Conservation (phyloP, 2,329 filamentous ascomycete genomes). For the Alternaria sp. region DNA sequence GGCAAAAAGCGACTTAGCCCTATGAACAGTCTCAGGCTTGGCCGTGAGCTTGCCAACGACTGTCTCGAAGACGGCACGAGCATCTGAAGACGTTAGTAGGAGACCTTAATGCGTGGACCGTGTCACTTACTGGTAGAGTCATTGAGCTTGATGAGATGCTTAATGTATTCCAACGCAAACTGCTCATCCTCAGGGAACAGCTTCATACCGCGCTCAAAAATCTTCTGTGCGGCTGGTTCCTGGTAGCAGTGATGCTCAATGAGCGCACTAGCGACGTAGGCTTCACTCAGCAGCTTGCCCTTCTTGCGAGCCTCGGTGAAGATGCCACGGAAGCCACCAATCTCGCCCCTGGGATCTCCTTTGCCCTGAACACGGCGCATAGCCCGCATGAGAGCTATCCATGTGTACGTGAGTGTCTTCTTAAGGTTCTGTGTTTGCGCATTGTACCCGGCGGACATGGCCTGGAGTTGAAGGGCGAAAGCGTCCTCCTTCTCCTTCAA, state of each 20-base stretch:
- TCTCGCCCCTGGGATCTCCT: conserved; percentile 65
- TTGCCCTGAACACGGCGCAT: conserved; percentile 93
- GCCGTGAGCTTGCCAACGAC: conserved; percentile 82
- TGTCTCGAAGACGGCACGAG: conserved; percentile 93
- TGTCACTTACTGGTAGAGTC: conserved; percentile 82
- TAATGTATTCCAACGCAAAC: conserved; percentile 94
- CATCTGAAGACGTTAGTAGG: conserved; percentile 64
- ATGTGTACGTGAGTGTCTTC: conserved; percentile 86
- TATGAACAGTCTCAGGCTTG: conserved; percentile 74
- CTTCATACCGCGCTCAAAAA: conserved; percentile 92
- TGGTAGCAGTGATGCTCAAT: conserved; percentile 97
- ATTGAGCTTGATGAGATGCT: conserved; percentile 89
- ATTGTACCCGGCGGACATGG: conserved; percentile 69
- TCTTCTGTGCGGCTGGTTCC: conserved; percentile 88
- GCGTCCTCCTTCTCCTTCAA: conserved; percentile 58
- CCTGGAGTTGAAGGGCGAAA: conserved; percentile 62
- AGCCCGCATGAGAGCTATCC: conserved; percentile 92
- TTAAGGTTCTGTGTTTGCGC: conserved; percentile 78
- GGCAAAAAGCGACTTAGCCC: conserved; percentile 82
- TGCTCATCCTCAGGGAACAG: conserved; percentile 92
- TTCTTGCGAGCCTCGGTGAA: conserved; percentile 88
- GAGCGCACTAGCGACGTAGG: conserved; percentile 90
- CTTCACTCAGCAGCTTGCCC: conserved; percentile 89
- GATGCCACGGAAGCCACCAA: conserved; percentile 79
- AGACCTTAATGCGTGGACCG: background rate